A percentile compares a stretch with the other conserved stretches of the same genome.
phyloP scores from a whole-genome alignment of 192 early-diverging fungal species.

The Phlyctochytrium bullatum region DNA sequence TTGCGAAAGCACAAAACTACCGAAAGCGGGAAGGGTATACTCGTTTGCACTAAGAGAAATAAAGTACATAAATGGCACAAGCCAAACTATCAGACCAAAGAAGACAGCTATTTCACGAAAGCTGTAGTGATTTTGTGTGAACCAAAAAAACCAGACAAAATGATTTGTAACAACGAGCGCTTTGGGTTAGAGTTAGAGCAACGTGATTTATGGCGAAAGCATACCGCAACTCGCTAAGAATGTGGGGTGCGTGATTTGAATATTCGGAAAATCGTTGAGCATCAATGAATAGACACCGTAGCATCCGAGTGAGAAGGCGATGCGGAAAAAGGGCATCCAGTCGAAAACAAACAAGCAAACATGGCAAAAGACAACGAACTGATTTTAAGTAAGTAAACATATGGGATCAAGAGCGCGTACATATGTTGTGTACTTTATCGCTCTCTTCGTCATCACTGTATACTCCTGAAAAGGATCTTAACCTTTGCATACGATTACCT shows the following conservation, averaged over 20 bases:
- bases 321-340: constrained; percentile 68
- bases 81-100: constrained; percentile 93
- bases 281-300: constrained; percentile 81
- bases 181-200: constrained; percentile 15
- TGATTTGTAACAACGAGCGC: constrained; percentile 81
- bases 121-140: constrained; percentile 62
- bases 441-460: constrained; percentile 71
- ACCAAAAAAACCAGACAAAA: constrained; percentile 94
- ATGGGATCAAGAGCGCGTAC: constrained; percentile 10
- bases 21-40: constrained; percentile 71
- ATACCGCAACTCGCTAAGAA: constrained; percentile 84
- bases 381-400: constrained; percentile 14
- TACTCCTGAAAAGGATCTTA: constrained; percentile 62
- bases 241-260: constrained; percentile 66
- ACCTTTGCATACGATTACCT: constrained; percentile 3
- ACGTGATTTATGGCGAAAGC: constrained; percentile 15
- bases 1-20: constrained; percentile 16
- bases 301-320: constrained; percentile 68
- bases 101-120: constrained; percentile 85
- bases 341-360: constrained; percentile 75
- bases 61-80: constrained; percentile 89
- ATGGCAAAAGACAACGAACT: constrained; percentile 68
- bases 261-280: constrained; percentile 78
- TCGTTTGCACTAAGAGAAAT: constrained; percentile 92
- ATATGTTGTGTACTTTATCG: constrained; percentile 62